Percentiles rank a stretch among this genome's conserved stretches.
These are phyloP conservation scores for Macrophomina tecta DNA, from an alignment of 2,329 filamentous ascomycete genomes.

Conservation along the genomic window DNA sequence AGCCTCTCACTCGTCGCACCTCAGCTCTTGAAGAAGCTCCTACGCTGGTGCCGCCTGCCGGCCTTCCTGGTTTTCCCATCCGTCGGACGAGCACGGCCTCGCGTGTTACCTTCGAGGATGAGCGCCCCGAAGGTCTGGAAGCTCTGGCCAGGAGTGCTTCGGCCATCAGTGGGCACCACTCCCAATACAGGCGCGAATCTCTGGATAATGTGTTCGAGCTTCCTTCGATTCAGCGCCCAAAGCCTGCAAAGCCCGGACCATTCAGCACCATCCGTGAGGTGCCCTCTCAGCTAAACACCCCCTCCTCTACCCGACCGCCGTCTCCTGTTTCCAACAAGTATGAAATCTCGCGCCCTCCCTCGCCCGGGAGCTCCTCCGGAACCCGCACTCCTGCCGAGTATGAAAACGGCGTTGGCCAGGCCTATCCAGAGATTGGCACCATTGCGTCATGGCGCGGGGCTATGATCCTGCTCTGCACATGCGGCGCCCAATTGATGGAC, in stretches of 20 bases:
- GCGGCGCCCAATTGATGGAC: slow-evolving; percentile 51
- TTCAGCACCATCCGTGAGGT: slow-evolving; percentile 28
- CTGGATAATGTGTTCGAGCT: slow-evolving; percentile 23
- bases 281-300: slow-evolving; percentile 25
- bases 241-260: slow-evolving; percentile 25
- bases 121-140: slow-evolving; percentile 14
- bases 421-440: slow-evolving; percentile 42
- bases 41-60: slow-evolving; percentile 24
- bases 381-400: slow-evolving; percentile 14
- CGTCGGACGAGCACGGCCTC: slow-evolving; percentile 27
- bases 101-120: slow-evolving; percentile 12
- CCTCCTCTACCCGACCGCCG: slow-evolving; percentile 22
- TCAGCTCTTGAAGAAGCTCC: slow-evolving; percentile 27
- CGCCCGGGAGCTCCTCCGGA: slow-evolving; percentile 12
- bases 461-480: slow-evolving; percentile 49
- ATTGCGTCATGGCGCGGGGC: slow-evolving; percentile 48
- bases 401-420: slow-evolving; percentile 21
- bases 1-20: slow-evolving; percentile 23
- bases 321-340: slow-evolving; percentile 17
- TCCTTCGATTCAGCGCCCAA: slow-evolving; percentile 21
- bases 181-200: slow-evolving; percentile 16
- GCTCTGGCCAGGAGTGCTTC: slow-evolving; percentile 24
- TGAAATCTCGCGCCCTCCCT: slow-evolving; percentile 16
- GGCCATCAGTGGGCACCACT: slow-evolving; percentile 27
- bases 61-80: slow-evolving; percentile 19